A percentile compares a stretch with the other conserved stretches of the same genome.
Evolutionary conservation across 345 rosid species (phyloP).

Genomic region (Excoecaria agallocha): DNA sequence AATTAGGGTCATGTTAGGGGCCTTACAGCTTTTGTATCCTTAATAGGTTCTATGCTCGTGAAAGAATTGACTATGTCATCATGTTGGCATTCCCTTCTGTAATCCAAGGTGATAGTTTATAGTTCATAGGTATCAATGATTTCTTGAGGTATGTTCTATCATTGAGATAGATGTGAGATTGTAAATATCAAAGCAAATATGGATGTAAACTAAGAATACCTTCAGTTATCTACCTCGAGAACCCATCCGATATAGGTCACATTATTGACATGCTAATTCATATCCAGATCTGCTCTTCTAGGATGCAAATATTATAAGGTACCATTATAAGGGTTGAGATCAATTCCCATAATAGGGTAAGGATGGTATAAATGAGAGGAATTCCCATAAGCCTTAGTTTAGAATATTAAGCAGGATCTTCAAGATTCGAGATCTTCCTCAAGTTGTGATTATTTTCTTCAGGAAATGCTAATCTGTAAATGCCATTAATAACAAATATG

Average conservation of each 20-base stretch:
- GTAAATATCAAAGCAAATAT: background rate
- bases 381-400: slow-evolving; percentile 69
- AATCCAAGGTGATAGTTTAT: slow-evolving; percentile 75
- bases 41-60: slow-evolving; percentile 47
- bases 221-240: slow-evolving; percentile 62
- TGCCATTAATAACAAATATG: background rate
- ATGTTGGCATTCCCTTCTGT: slow-evolving; percentile 87
- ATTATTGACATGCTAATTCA: slow-evolving; percentile 94
- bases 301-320: slow-evolving; percentile 45
- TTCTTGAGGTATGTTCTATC: slow-evolving; percentile 93
- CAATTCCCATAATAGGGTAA: background rate
- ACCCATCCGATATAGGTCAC: slow-evolving; percentile 93
- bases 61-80: slow-evolving; percentile 81
- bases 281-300: slow-evolving; percentile 90
- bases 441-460: slow-evolving; percentile 67
- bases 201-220: background rate
- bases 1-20: too few species aligned
- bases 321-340: background rate
- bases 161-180: slow-evolving; percentile 11
- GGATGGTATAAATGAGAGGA: background rate
- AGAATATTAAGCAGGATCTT: slow-evolving; percentile 69
- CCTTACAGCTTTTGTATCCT: slow-evolving; percentile 32
- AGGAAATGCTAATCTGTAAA: slow-evolving; percentile 71
- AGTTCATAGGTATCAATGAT: slow-evolving; percentile 79
- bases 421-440: slow-evolving; percentile 72